Base-by-base conservation (phyloP, 345 rosid genomes). In the Rubroshorea leprosula region DNA sequence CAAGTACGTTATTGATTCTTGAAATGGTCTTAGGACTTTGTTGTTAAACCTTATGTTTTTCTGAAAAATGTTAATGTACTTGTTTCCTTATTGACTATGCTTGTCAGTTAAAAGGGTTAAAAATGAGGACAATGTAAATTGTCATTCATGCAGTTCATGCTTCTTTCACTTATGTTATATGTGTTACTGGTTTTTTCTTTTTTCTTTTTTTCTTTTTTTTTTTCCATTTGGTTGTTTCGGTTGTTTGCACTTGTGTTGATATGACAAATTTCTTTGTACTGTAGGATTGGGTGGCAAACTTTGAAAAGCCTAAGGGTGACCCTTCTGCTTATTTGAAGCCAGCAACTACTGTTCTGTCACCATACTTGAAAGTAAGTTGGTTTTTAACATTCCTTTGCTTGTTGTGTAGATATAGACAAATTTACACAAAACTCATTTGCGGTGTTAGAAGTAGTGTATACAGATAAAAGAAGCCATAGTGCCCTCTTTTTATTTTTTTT, bases 261-360 rank as follows among this genome's bases (percentile, higher is more conserved):
- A 35, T 16, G 27, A 50, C 35, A 4, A 16, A 35, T 60, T 60
- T 50, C 48, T 60, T 23, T 17, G 4, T 50, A 26, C 61, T 72
- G 57, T 60, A 91, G 98, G 77, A 81, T 52, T 89, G 96, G 98
- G 83, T 89, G 55, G 98, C 98, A 67, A 82, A 78, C 60, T 92
- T 92, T 51, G 98, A 92, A 84, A 92, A 92, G 72, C 96, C 98
- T 58, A 92, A 86, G 70, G 98, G 98, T 6, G 87, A 86, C 52
- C 96, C 98, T 23, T 83, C 98, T 70, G 92, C 93, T 26, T 86
- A 79, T 68, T 12, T 75, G 52, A 88, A 78, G 60, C 98, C 96
- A 5, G 93, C 95, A 52, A 92, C 98, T 49, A 89, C 98, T 12
- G 82, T 86, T 48, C 61, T 92, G 56, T 92, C 98, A 45, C 98